A percentile compares a stretch with the other conserved stretches of the same genome.
Conservation (phyloP, 2,329 filamentous ascomycete genomes). For the Westerdykella sp. region DNA sequence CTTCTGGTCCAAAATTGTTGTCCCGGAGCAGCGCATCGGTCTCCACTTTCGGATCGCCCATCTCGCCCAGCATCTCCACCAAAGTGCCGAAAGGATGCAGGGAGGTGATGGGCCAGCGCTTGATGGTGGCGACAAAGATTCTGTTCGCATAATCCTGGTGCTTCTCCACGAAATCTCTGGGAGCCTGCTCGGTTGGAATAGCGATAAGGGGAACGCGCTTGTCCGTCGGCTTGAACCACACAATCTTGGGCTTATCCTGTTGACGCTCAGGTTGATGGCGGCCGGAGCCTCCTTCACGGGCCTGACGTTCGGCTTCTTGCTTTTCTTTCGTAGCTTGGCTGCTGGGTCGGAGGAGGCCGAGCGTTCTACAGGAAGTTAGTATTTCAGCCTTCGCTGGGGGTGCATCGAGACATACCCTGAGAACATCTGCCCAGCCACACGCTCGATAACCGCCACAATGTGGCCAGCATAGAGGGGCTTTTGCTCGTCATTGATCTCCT, state of each 20-base stretch:
- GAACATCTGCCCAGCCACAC: constrained; percentile 97
- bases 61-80: constrained; percentile 92
- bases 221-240: constrained; percentile 99
- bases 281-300: constrained; percentile 72
- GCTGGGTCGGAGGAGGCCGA: constrained; percentile 88
- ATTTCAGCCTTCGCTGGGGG: not conserved
- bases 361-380: constrained; percentile 51
- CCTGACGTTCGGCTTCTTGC: constrained; percentile 91
- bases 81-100: constrained; percentile 96
- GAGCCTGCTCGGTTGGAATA: constrained; percentile 95
- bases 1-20: constrained; percentile 97
- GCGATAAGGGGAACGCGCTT: constrained; percentile 97
- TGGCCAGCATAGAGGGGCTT: constrained; percentile 97
- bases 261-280: constrained; percentile 72
- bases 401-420: constrained; percentile 51
- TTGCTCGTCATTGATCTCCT: constrained; percentile 97
- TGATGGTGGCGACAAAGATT: constrained; percentile 98
- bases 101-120: constrained; percentile 99
- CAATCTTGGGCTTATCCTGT: constrained; percentile 98
- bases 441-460: constrained; percentile 94
- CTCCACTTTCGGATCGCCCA: constrained; percentile 96
- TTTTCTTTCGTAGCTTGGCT: constrained; percentile 99
- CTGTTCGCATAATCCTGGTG: constrained; percentile 96
- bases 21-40: constrained; percentile 94
- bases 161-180: constrained; percentile 95